Evolutionary conservation across 768 basidiomycete genomes (phyloP).

Genomic region (Lentinula detonsa): DNA sequence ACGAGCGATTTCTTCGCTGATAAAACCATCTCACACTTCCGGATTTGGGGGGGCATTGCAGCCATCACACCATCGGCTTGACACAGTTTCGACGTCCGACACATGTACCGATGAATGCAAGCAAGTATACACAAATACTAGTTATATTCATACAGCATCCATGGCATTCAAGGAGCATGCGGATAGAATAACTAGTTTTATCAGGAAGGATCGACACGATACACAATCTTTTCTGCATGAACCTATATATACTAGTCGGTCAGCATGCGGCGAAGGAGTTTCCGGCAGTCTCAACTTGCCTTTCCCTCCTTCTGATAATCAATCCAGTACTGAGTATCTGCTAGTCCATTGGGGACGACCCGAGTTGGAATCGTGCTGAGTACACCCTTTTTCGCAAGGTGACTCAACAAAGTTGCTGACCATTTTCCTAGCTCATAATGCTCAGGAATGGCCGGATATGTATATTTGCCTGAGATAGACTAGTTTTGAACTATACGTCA

Average conservation of each 20-base stretch:
- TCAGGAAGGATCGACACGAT: slow-evolving; percentile 13
- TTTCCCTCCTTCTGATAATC: slow-evolving; percentile 15
- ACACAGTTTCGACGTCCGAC: too few species aligned
- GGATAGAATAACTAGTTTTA: too few species aligned
- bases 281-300: background rate
- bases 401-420: slow-evolving; percentile 5
- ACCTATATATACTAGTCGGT: slow-evolving; percentile 8
- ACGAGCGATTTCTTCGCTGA: too few species aligned
- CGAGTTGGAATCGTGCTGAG: slow-evolving; percentile 11
- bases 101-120: too few species aligned
- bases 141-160: too few species aligned
- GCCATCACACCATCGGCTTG: too few species aligned
- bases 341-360: slow-evolving; percentile 12
- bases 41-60: too few species aligned
- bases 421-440: slow-evolving; percentile 12
- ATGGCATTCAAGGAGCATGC: too few species aligned
- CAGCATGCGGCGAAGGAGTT: background rate
- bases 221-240: slow-evolving; percentile 35
- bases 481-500: background rate
- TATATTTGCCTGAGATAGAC: slow-evolving; percentile 7
- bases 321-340: slow-evolving; percentile 12
- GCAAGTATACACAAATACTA: too few species aligned
- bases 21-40: too few species aligned
- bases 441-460: slow-evolving; percentile 6
- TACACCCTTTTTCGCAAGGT: slow-evolving; percentile 7